Evolutionary conservation across 352 stramenopile species (phyloP).

Genomic region (Phytophthora sansomeana): DNA sequence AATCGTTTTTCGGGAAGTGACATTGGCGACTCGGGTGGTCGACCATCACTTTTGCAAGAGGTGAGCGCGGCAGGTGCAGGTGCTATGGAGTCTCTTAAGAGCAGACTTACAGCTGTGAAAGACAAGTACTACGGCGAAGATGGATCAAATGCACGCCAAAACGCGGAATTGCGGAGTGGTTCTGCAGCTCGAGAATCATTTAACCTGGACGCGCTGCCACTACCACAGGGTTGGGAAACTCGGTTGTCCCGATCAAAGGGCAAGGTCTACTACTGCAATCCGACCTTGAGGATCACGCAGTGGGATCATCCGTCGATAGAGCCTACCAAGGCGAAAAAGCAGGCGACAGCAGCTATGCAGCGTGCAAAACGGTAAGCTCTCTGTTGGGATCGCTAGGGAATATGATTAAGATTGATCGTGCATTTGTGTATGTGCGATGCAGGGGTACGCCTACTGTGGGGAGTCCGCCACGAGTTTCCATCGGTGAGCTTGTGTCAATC

Average conservation of each 20-base stretch:
- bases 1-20: slow-evolving; percentile 64
- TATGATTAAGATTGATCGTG: slow-evolving; percentile 18
- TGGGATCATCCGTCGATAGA: slow-evolving; percentile 88
- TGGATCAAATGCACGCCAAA: slow-evolving; percentile 25
- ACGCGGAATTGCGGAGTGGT: slow-evolving; percentile 15
- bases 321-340: slow-evolving; percentile 66
- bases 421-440: slow-evolving; percentile 11
- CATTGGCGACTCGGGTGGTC: slow-evolving; percentile 50
- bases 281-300: slow-evolving; percentile 72
- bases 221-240: slow-evolving; percentile 83
- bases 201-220: slow-evolving; percentile 73
- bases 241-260: slow-evolving; percentile 85
- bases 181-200: slow-evolving; percentile 56
- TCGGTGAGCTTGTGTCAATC: slow-evolving; percentile 38
- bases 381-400: background rate
- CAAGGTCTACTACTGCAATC: slow-evolving; percentile 90
- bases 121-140: slow-evolving; percentile 84
- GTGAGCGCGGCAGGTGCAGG: slow-evolving; percentile 59
- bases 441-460: slow-evolving; percentile 38
- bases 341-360: slow-evolving; percentile 50
- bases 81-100: slow-evolving; percentile 82
- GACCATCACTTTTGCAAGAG: slow-evolving; percentile 72
- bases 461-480: slow-evolving; percentile 46
- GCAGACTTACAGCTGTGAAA: slow-evolving; percentile 74
- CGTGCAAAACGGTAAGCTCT: slow-evolving; percentile 42